Evolutionary conservation across 176 grass and related monocot species (phyloP).

Genomic region (bread wheat (Triticum aestivum)): IWGSC_CS_RefSeq_v2.1 NC_057806.1:328418741-328419240

Average conservation of each 20-base stretch:
- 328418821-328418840: not conserved
- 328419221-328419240: not conserved
- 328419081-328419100: slow-evolving; percentile 47
- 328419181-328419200: slow-evolving; percentile 45
- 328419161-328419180: slow-evolving; percentile 46
- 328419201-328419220: slow-evolving; percentile 71
- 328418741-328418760: not conserved
- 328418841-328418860: not conserved
- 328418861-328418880: not conserved
- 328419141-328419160: slow-evolving; percentile 40
- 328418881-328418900: not conserved
- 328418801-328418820: not conserved
- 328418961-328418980: slow-evolving; percentile 28
- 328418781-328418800: not conserved
- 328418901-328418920: slow-evolving; percentile 34
- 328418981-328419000: not conserved
- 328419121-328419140: slow-evolving; percentile 36
- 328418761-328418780: not conserved
- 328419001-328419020: not conserved
- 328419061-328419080: slow-evolving; percentile 50
- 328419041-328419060: slow-evolving; percentile 38
- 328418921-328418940: slow-evolving; percentile 25
- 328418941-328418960: slow-evolving; percentile 29
- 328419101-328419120: slow-evolving; percentile 40
- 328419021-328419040: not conserved